Conservation (phyloP, 345 rosid genomes). For the Melaleuca alternifolia region DNA sequence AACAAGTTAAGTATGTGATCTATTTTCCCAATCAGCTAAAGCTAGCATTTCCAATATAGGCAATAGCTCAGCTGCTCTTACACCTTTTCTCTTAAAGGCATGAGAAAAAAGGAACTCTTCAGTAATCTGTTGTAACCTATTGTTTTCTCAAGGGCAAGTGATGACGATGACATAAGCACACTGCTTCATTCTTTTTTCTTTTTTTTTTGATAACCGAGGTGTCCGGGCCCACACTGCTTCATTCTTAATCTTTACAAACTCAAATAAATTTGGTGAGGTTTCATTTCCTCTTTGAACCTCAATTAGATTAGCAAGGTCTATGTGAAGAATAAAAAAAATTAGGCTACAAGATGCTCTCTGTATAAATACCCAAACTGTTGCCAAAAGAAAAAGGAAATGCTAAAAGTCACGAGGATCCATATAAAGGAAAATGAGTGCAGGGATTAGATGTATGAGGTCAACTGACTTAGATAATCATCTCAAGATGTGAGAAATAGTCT, state of each 20-base stretch:
- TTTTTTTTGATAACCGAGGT: no score
- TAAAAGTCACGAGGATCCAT: background rate
- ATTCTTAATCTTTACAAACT: background rate
- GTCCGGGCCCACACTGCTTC: background rate
- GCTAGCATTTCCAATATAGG: background rate
- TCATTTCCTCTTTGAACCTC: background rate
- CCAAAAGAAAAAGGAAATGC: background rate
- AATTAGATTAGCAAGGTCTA: background rate
- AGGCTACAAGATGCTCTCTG: background rate
- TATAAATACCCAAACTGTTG: background rate
- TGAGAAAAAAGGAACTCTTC: background rate
- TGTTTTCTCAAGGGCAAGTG: background rate
- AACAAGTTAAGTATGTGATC: slow-evolving; percentile 63
- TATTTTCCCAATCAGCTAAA: background rate
- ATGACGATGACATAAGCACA: background rate
- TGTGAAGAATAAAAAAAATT: background rate
- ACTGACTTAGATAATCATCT: background rate
- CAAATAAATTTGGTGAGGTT: background rate
- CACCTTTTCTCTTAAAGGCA: background rate
- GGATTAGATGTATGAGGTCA: background rate
- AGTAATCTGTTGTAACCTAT: background rate
- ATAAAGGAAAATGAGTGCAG: background rate
- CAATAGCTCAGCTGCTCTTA: background rate
- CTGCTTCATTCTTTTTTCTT: background rate
- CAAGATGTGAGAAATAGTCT: background rate